phyloP scores from a whole-genome alignment of 495 filamentous ascomycete species.

The Lepidopterella palustris region DNA sequence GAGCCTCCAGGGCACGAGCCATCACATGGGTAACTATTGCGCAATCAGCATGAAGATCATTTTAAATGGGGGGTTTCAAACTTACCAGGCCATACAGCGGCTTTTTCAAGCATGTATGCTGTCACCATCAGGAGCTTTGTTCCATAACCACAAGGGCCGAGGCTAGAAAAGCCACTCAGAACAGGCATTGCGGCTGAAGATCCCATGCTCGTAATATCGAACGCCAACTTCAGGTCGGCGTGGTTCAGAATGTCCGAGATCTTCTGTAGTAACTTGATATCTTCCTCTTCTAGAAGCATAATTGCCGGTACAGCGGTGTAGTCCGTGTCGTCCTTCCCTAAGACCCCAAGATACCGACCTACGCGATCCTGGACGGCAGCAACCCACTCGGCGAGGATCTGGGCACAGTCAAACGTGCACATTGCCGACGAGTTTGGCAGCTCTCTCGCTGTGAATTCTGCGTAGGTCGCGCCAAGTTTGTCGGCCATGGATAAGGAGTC shows the following conservation, averaged over 20 bases:
- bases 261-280: conserved; percentile 79
- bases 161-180: conserved; percentile 46
- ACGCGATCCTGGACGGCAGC: conserved; percentile 92
- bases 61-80: conserved; percentile 12
- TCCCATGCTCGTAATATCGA: conserved; percentile 43
- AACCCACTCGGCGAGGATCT: conserved; percentile 94
- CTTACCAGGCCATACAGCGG: conserved; percentile 88
- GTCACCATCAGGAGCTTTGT: conserved; percentile 82
- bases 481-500: conserved; percentile 89
- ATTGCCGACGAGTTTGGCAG: conserved; percentile 89
- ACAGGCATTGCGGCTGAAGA: conserved; percentile 47
- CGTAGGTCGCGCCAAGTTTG: conserved; percentile 78
- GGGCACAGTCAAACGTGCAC: conserved; percentile 94
- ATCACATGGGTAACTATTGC: conserved; percentile 73
- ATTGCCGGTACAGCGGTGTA: conserved; percentile 69
- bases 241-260: conserved; percentile 73
- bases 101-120: conserved; percentile 83
- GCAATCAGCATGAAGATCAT: conserved; percentile 32
- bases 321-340: conserved; percentile 77
- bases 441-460: conserved; percentile 77
- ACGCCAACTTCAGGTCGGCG: conserved; percentile 68
- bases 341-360: conserved; percentile 76
- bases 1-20: conserved; percentile 76
- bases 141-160: conserved; percentile 65
- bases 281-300: conserved; percentile 88